Evolutionary conservation across 768 basidiomycete species (phyloP), one percentile per base, ranked within the genome.

Genomic region (Mycena crocata): DNA sequence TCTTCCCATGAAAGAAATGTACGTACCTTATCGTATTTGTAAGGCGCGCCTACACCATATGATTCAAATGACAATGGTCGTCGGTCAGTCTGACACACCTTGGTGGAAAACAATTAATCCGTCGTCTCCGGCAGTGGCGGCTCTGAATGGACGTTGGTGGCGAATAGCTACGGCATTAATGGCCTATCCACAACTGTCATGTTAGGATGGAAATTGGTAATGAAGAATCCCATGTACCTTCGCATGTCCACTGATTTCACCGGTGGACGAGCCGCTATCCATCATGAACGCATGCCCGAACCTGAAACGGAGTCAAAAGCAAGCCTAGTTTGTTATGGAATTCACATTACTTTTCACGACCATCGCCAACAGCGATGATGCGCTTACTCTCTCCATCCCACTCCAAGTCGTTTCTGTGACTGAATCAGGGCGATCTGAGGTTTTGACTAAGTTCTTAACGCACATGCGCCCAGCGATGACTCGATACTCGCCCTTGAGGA

Each of bases 361-460:
- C 96, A 69, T 97, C 94, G 57, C 97, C 97, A 15, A 94, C 96
- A 9, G 92, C 94, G 52, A 98, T 93, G 62, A 99, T 92, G n/a
- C 97, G 87, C 77, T 98, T 97, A 74, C 93, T 94, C 78, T 98
- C 97, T 1, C 93, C 93, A 73, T 98, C 97, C 97, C 97, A 99
- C 14, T 91, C 92, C 24, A 99, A 86, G 79, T 98, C 97, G 71
- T 96, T 96, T 70, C 96, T 95, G 70, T 19, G 61, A 21, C 46
- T 42, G 44, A 57, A 39, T 40, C 59, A 46, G 50, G 24, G 35
- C 12, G 39, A 31, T 23, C 15, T 17, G 44, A 23, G 17, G 48
- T 21, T 52, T 13, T 45, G 14, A 52, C 37, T 48, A 45, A 10
- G n/a, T 13, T 45, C 50, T 44, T 2, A 39, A 80, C 87, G 66